phyloP scores from a whole-genome alignment of 345 rosid species.

The Geranium rotundifolium region DNA sequence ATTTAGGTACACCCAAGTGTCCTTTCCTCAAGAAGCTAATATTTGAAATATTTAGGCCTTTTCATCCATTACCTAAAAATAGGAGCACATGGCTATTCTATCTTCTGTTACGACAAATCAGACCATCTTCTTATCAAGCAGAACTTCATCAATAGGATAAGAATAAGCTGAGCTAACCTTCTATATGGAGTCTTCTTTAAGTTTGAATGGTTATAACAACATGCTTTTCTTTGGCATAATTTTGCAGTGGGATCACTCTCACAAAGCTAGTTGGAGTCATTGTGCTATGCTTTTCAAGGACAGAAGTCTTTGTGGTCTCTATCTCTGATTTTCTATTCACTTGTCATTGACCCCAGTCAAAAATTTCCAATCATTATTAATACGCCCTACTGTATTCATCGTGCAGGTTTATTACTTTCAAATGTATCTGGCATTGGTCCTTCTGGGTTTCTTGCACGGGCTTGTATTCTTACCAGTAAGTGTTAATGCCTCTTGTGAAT shows the following conservation, averaged over 20 bases:
- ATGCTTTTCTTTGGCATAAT: slow-evolving; percentile 1
- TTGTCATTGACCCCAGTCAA: not conserved
- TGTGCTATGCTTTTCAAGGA: slow-evolving; percentile 89
- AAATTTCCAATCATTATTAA: not conserved
- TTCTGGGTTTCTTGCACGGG: slow-evolving; percentile 92
- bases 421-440: slow-evolving; percentile 91
- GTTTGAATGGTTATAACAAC: not conserved
- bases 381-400: not conserved
- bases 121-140: no score
- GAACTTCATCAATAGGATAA: no score
- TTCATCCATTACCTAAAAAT: no score
- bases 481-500: no score
- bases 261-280: slow-evolving; percentile 91
- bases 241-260: slow-evolving; percentile 77
- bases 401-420: slow-evolving; percentile 88
- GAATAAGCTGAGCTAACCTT: no score
- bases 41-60: not conserved
- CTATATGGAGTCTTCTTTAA: not conserved
- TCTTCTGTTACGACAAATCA: no score
- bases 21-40: not conserved
- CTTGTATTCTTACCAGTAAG: slow-evolving; percentile 90
- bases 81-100: no score
- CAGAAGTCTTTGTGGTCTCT: slow-evolving; percentile 90
- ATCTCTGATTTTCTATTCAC: slow-evolving; percentile 21
- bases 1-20: no score